A percentile compares a stretch with the other conserved stretches of the same genome.
These are phyloP conservation scores for Hyaloraphidium curvatum DNA, from an alignment of 192 early-diverging fungal species.

Conservation along the genomic window DNA sequence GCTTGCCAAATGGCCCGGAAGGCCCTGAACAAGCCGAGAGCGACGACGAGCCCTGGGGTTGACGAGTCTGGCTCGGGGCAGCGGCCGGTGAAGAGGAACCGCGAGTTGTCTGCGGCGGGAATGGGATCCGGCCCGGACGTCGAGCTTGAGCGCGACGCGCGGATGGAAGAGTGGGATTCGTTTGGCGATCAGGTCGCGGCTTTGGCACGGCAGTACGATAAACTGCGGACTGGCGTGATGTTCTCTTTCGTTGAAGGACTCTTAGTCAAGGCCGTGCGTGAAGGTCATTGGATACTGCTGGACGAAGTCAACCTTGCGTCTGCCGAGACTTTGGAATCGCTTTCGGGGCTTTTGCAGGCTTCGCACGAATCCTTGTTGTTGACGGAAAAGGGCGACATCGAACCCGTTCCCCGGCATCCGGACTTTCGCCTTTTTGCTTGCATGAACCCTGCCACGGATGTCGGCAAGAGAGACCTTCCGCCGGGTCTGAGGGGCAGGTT, in stretches of 20 bases:
- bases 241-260: slow-evolving; percentile 92
- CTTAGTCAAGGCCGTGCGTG: slow-evolving; percentile 66
- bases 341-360: slow-evolving; percentile 72
- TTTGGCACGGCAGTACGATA: slow-evolving; percentile 59
- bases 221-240: slow-evolving; percentile 48
- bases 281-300: slow-evolving; percentile 90
- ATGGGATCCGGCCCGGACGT: too few species aligned
- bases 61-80: too few species aligned
- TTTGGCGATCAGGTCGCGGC: slow-evolving; percentile 40
- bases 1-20: slow-evolving; percentile 63
- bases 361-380: slow-evolving; percentile 62
- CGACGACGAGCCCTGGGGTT: too few species aligned
- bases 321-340: slow-evolving; percentile 83
- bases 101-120: too few species aligned
- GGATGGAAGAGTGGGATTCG: slow-evolving; percentile 49
- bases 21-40: too few species aligned
- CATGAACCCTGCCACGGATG: slow-evolving; percentile 98
- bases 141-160: slow-evolving; percentile 10
- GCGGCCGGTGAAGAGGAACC: too few species aligned
- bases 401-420: slow-evolving; percentile 66
- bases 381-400: slow-evolving; percentile 79
- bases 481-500: slow-evolving; percentile 78
- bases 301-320: slow-evolving; percentile 97
- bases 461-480: slow-evolving; percentile 89
- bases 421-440: slow-evolving; percentile 92